phyloP scores from a whole-genome alignment of 1,284 basidiomycete species.

The Malassezia slooffiae region DNA sequence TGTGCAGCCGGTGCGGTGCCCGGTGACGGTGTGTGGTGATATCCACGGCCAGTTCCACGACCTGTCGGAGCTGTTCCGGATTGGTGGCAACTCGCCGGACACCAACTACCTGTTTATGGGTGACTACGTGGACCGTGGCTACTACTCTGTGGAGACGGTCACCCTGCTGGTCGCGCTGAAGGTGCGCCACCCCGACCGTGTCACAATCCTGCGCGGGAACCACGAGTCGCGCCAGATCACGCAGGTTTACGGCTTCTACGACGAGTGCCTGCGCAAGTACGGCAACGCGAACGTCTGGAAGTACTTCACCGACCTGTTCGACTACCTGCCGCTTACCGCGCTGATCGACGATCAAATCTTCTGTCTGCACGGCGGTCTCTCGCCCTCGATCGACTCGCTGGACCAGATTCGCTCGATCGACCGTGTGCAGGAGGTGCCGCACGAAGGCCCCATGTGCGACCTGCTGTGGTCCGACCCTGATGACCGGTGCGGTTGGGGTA shows the following conservation, averaged over 20 bases:
- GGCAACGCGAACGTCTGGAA: constrained; percentile 99
- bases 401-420: constrained; percentile 98
- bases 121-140: constrained; percentile 97
- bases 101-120: constrained; percentile 99
- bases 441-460: constrained; percentile 99
- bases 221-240: constrained; percentile 99
- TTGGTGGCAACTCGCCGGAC: constrained; percentile 97
- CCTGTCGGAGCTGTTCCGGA: constrained; percentile 95
- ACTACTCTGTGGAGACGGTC: constrained; percentile 98
- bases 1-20: constrained; percentile 84
- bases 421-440: constrained; percentile 95
- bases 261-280: constrained; percentile 98
- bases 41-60: constrained; percentile 97
- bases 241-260: constrained; percentile 98
- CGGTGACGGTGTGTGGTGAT: constrained; percentile 53
- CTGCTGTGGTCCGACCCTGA: constrained; percentile 98
- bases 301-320: constrained; percentile 97
- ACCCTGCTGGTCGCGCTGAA: constrained; percentile 96
- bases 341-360: constrained; percentile 99
- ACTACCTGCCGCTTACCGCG: constrained; percentile 91
- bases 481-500: constrained; percentile 98
- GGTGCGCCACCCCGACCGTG: constrained; percentile 92
- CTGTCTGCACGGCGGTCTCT: constrained; percentile 95
- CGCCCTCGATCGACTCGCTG: constrained; percentile 96
- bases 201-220: constrained; percentile 95